Percentiles rank a stretch among this genome's conserved stretches.
Conservation (phyloP, 768 basidiomycete species). For the Neoboletus subvelutipes region DNA sequence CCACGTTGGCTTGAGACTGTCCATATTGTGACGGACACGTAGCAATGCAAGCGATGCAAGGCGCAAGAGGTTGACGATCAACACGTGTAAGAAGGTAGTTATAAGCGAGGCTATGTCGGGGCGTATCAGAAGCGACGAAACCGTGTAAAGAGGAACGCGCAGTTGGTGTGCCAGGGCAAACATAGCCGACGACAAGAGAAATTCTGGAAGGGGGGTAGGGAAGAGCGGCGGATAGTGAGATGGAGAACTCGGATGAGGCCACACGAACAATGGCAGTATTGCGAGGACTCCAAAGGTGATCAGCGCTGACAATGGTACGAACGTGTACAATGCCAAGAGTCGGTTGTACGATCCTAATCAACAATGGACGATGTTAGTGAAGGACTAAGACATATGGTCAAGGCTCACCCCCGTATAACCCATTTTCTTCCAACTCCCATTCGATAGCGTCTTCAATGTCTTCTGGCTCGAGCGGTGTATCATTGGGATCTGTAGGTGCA, state of each 20-base stretch:
- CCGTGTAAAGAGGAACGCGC: constrained; percentile 33
- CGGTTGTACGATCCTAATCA: constrained; percentile 60
- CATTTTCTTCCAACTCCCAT: constrained; percentile 47
- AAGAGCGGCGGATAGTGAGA: constrained; percentile 50
- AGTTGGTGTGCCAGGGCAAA: constrained; percentile 38
- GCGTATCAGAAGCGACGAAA: constrained; percentile 35
- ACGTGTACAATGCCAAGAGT: constrained; percentile 53
- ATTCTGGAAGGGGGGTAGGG: constrained; percentile 64
- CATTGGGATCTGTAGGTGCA: constrained; percentile 9
- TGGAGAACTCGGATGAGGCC: constrained; percentile 37
- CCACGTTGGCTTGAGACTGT: constrained; percentile 49
- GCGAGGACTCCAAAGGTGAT: constrained; percentile 51
- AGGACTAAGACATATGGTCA: neutral
- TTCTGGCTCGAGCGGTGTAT: constrained; percentile 23
- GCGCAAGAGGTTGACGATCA: constrained; percentile 54
- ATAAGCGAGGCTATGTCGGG: constrained; percentile 34
- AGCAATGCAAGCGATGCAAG: constrained; percentile 54
- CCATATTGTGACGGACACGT: constrained; percentile 46
- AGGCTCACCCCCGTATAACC: constrained; percentile 48
- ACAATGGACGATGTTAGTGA: constrained; percentile 3
- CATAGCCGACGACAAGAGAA: constrained; percentile 58
- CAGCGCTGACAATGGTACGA: constrained; percentile 57
- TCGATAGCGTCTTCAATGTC: constrained; percentile 46
- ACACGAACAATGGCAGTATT: constrained; percentile 47
- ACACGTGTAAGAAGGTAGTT: constrained; percentile 45